Evolutionary conservation across 805 yeast species (phyloP).

Genomic region (Yamadazyma sp.): DNA sequence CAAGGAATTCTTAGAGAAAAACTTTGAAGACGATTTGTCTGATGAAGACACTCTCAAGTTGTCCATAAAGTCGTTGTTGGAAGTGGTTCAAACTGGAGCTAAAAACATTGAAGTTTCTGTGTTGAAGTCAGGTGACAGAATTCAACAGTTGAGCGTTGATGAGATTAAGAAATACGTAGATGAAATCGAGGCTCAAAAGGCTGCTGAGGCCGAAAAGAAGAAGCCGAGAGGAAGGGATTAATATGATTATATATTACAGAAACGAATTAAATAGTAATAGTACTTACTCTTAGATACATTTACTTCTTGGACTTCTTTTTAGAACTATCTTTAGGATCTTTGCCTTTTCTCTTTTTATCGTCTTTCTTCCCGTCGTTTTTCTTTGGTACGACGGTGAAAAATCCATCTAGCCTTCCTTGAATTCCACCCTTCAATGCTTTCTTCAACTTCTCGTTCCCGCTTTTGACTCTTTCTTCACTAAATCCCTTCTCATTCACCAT

Average conservation of each 20-base stretch:
- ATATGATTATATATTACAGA: neutral
- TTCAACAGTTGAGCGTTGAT: slow-evolving; percentile 62
- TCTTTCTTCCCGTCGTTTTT: slow-evolving; percentile 31
- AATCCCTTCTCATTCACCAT: slow-evolving; percentile 89
- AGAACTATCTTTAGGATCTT: slow-evolving; percentile 25
- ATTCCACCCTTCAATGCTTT: slow-evolving; percentile 83
- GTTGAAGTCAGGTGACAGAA: slow-evolving; percentile 65
- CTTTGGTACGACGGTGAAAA: slow-evolving; percentile 70
- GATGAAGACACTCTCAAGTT: slow-evolving; percentile 75
- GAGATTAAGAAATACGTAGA: slow-evolving; percentile 74
- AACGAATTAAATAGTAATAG: neutral
- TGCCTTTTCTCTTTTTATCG: slow-evolving; percentile 27
- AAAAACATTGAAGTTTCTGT: slow-evolving; percentile 92
- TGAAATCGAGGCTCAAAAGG: slow-evolving; percentile 85
- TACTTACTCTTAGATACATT: slow-evolving; percentile 1
- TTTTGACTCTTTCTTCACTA: slow-evolving; percentile 84
- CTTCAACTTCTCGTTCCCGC: slow-evolving; percentile 81
- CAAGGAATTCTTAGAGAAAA: slow-evolving; percentile 90
- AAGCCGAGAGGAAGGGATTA: slow-evolving; percentile 37
- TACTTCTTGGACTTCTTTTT: slow-evolving; percentile 28
- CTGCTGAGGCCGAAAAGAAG: slow-evolving; percentile 75
- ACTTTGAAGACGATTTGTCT: slow-evolving; percentile 61
- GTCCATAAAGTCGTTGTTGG: slow-evolving; percentile 83
- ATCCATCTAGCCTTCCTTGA: slow-evolving; percentile 91
- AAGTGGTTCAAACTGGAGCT: slow-evolving; percentile 97